Conservation (phyloP, 225 moss, liverwort and hornwort genomes). For the Bryoerythrophyllum caledonicum region DNA sequence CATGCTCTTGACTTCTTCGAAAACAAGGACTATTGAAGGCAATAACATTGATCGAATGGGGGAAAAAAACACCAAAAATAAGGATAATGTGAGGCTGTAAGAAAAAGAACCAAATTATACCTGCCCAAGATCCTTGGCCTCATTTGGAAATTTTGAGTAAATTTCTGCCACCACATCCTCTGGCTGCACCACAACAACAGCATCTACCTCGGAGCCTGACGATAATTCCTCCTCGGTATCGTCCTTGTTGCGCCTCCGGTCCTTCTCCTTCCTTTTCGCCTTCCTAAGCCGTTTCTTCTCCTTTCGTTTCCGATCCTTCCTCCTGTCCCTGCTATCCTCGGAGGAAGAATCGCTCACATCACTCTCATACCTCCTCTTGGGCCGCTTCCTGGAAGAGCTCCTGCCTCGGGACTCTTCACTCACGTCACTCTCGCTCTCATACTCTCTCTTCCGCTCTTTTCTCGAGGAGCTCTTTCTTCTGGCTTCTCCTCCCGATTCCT, state of each 20-base stretch:
- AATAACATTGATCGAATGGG: too few species aligned
- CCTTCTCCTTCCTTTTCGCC: slow-evolving; percentile 42
- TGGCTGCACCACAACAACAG: slow-evolving; percentile 37
- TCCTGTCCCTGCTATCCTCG: slow-evolving; percentile 25
- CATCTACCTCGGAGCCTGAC: slow-evolving; percentile 49
- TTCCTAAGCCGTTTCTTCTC: slow-evolving; percentile 31
- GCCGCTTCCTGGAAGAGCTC: slow-evolving; percentile 26
- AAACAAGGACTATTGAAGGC: too few species aligned
- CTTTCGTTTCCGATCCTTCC: slow-evolving; percentile 30
- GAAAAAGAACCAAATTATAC: slow-evolving; percentile 23
- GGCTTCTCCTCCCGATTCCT: background rate
- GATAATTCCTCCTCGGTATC: slow-evolving; percentile 29
- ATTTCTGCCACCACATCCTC: slow-evolving; percentile 61
- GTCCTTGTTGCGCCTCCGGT: slow-evolving; percentile 34
- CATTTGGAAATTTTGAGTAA: slow-evolving; percentile 56
- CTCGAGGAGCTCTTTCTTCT: slow-evolving; percentile 7
- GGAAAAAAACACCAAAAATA: background rate
- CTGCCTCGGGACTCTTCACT: slow-evolving; percentile 21
- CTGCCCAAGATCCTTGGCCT: slow-evolving; percentile 70
- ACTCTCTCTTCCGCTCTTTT: slow-evolving; percentile 22
- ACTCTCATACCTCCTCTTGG: slow-evolving; percentile 16
- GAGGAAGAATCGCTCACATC: slow-evolving; percentile 29
- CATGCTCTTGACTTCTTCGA: background rate
- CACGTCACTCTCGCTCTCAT: slow-evolving; percentile 7
- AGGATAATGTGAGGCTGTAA: background rate